A percentile compares a stretch with the other conserved stretches of the same genome.
These are phyloP conservation scores for Volvariella surrecta DNA, from an alignment of 1,284 basidiomycete genomes.

Conservation along the genomic window DNA sequence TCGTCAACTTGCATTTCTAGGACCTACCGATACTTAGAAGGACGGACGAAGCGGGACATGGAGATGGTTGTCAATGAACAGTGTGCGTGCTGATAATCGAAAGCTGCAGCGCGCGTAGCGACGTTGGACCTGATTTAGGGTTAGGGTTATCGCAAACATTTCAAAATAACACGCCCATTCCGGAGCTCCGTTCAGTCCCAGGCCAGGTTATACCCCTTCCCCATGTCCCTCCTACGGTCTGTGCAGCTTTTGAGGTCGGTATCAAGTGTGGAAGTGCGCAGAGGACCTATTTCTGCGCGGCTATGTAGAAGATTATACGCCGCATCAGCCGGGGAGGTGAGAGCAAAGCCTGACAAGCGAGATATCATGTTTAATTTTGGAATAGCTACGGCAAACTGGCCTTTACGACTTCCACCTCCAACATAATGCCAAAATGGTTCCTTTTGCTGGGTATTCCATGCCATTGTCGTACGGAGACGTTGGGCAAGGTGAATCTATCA, in stretches of 20 bases:
- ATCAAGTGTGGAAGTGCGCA: background rate
- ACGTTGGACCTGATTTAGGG: background rate
- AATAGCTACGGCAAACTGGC: conserved; percentile 55
- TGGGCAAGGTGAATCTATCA: conserved; percentile 56
- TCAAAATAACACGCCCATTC: background rate
- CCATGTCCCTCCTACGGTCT: too few relatives aligned
- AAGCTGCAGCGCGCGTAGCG: background rate
- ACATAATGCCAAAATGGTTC: conserved; percentile 91
- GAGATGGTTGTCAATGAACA: background rate
- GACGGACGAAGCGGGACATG: conserved; percentile 67
- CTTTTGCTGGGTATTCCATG: conserved; percentile 95
- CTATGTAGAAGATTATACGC: background rate
- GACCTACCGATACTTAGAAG: conserved; percentile 67
- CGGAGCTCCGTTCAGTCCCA: too few relatives aligned
- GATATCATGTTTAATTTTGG: background rate
- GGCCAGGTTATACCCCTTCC: too few relatives aligned
- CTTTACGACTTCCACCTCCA: conserved; percentile 88
- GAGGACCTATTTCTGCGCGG: too few relatives aligned
- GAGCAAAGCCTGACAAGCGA: background rate
- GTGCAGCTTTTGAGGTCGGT: background rate
- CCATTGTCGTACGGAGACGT: conserved; percentile 81
- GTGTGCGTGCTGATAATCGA: background rate
- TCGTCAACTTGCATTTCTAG: background rate
- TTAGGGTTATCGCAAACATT: background rate
- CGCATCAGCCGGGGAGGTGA: background rate